phyloP scores from a whole-genome alignment of 2,329 filamentous ascomycete genomes.

The Hymenoscyphus occultus region DNA sequence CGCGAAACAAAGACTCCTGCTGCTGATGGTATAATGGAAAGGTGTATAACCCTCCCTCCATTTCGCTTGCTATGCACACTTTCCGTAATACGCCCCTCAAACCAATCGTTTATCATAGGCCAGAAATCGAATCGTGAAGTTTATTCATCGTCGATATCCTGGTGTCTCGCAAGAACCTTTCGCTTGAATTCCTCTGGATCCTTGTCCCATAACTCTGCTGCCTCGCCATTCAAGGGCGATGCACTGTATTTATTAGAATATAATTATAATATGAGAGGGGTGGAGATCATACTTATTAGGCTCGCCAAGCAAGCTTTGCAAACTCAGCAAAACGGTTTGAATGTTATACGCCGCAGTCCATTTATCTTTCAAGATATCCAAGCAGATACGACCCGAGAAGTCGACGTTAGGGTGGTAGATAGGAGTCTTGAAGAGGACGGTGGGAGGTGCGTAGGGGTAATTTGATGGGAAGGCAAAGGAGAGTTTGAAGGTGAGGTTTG shows the following conservation, averaged over 20 bases:
- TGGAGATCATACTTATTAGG: conserved; percentile 84
- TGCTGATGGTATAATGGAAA: neutral
- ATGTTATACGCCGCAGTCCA: conserved; percentile 99
- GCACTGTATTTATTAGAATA: conserved; percentile 54
- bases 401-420: conserved; percentile 99
- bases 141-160: conserved; percentile 63
- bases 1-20: neutral
- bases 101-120: neutral
- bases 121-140: neutral
- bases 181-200: conserved; percentile 84
- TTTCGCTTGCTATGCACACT: neutral
- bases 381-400: conserved; percentile 92
- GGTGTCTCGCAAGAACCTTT: conserved; percentile 61
- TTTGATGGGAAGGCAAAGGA: conserved; percentile 85
- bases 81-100: neutral
- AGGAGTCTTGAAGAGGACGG: conserved; percentile 94
- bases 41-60: neutral
- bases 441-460: conserved; percentile 89
- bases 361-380: conserved; percentile 98
- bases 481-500: conserved; percentile 84
- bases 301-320: conserved; percentile 93
- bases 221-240: conserved; percentile 92
- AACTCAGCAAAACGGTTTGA: conserved; percentile 83
- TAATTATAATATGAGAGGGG: neutral
- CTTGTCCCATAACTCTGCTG: conserved; percentile 92